Evolutionary conservation across 106 monocot species (phyloP), one percentile per base, ranked within the genome.

Genomic region (Posidonia australis): DNA sequence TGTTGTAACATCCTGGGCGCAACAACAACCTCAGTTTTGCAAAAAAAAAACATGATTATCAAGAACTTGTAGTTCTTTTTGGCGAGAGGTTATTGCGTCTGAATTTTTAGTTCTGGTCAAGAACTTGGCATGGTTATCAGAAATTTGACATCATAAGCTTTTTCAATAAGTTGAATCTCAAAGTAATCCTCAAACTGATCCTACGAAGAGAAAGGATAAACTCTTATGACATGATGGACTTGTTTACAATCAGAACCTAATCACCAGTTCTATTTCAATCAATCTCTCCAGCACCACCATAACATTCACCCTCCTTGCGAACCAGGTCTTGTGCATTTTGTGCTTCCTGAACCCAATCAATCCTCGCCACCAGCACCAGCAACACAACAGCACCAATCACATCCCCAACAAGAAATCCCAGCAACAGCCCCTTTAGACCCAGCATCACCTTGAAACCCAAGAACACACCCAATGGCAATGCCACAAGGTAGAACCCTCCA

Each of bases 401-500:
- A 18, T 31, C 62, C 1, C 92, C 92, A 13, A 68, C 77, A 3
- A 83, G 63, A 58, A 88, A 78, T 1, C 87, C 88, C 18, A 83
- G 20, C 60, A 93, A 51, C 18, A 88, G 70, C 30, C 85, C 92
- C 16, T 13, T 60, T 25, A 93, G 74, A 10, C 85, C 88, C 12
- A 82, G 25, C 67, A 56, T 60, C 0, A 56, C 43, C 74, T 63
- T 75, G 72, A 93, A 88, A 5, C 48, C 85, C 51, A 93, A 5
- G 31, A 66, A 61, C 46, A 77, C 70, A 0, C 77, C 80, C 47
- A 83, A 28, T 21, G 85, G 88, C 77, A 93, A 44, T 12, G 78
- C 92, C 59, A 93, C 79, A 21, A 83, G 11, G 67, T 93, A 93
- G 62, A 83, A 93, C 28, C 92, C 92, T 4, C 71, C 79, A 0